Base-by-base conservation (phyloP, 1,139 yeast species). In the Pneumocystis murina region DNA sequence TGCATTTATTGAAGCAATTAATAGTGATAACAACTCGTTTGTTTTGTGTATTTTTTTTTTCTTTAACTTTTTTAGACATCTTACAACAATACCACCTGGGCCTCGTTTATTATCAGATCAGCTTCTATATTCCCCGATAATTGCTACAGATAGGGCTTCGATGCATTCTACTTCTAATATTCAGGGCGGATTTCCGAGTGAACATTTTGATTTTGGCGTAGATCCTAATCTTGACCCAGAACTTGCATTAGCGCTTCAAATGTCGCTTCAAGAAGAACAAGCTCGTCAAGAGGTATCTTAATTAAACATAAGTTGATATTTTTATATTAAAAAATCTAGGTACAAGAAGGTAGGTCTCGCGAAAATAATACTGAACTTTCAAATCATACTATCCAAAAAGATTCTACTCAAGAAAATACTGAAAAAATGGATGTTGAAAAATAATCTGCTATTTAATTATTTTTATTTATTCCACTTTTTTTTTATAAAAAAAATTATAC, bases 151-250 rank as follows among this genome's bases (percentile, higher is more conserved):
- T 61, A 80, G 76, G 40, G 76, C 72, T 33, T 78, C 78, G 12
- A 79, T 77, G 16, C 76, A 58, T 81, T 79, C 75, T 39, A 80
- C 78, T 55, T 76, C 72, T 60, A 79, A 76, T 64, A 83, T 80
- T 60, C 70, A 68, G 17, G 70, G 68, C 36, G 68, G 68, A 20
- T 77, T 77, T 41, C 80, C 78, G 58, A 82, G 78, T 62, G 80
- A 77, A 62, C 77, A 77, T 65, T 79, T 79, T 73, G 85, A 82
- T 68, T 81, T 82, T 69, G 85, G 87, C 62, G 82, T 85, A 55
- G 97, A 92, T 75, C 95, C 96, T 38, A 84, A 85, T 69, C 87
- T 88, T 84, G 99, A 92, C 71, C 98, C 98, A 35, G 98, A 94
- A 75, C 82, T 92, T 72, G 98, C 97, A 0, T 80, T 92, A 78